A percentile compares a stretch with the other conserved stretches of the same genome.
Conservation (phyloP, 1,139 yeast genomes). For the Candida frijolesensis region DNA sequence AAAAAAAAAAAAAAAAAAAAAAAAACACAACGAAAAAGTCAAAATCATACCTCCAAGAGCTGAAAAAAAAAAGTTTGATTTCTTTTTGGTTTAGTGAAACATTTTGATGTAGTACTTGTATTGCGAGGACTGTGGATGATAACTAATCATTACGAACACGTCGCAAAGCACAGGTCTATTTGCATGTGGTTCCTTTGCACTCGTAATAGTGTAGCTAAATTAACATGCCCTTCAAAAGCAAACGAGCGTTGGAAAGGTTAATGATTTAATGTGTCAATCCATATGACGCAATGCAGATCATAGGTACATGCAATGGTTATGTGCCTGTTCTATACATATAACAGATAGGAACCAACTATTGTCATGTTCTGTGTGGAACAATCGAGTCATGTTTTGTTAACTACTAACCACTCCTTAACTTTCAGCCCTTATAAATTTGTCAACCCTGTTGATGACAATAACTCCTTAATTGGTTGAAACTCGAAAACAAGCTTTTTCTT, state of each 20-base stretch:
- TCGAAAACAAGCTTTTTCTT: neutral
- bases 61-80: slow-evolving; percentile 1
- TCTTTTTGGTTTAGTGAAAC: neutral
- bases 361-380: neutral
- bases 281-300: neutral
- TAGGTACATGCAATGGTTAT: neutral
- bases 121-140: no score
- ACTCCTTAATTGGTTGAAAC: neutral
- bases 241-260: no score
- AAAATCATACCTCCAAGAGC: neutral
- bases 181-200: no score
- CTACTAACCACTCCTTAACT: neutral
- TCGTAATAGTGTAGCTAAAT: no score
- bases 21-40: neutral
- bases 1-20: neutral
- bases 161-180: no score
- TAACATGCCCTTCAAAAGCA: no score
- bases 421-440: neutral
- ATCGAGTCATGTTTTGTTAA: neutral
- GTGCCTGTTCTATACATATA: neutral
- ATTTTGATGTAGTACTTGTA: neutral
- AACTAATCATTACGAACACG: no score
- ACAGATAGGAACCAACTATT: no score
- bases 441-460: neutral
- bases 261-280: neutral